Percentiles rank a stretch among this genome's conserved stretches.
Evolutionary conservation across 106 monocot species (phyloP).

Genomic region (Hemerocallis citrina): DNA sequence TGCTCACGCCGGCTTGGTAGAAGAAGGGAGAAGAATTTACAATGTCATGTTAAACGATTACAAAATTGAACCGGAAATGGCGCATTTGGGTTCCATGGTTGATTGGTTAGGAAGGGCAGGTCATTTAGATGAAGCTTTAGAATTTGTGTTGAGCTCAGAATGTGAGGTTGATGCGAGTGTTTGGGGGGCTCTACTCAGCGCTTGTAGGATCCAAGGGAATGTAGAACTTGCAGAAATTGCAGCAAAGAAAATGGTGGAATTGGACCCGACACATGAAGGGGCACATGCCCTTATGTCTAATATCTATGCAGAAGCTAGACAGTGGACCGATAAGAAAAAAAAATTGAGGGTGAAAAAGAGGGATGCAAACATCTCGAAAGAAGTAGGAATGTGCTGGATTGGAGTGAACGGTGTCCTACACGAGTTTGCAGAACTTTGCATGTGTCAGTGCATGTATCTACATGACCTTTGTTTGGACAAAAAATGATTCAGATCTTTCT

Average conservation of each 20-base stretch:
- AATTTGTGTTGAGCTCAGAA: constrained; percentile 24
- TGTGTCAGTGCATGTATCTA: too few species aligned
- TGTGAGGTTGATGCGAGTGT: constrained; percentile 2
- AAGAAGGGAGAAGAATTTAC: constrained; percentile 41
- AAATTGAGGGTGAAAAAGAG: constrained; percentile 30
- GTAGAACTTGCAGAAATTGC: constrained; percentile 14
- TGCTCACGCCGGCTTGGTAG: constrained; percentile 47
- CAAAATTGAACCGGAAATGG: constrained; percentile 34
- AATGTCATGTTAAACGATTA: constrained; percentile 26
- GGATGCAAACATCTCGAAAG: constrained; percentile 29
- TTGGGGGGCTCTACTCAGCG: constrained; percentile 48
- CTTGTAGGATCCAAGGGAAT: constrained; percentile 45
- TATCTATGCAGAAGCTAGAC: constrained; percentile 28
- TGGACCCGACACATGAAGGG: constrained; percentile 14
- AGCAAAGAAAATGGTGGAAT: constrained; percentile 4
- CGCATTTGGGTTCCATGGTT: constrained; percentile 53
- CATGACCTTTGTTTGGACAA: too few species aligned
- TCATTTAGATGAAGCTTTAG: constrained; percentile 43
- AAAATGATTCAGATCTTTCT: too few species aligned
- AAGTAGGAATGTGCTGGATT: constrained; percentile 36
- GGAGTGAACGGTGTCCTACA: constrained; percentile 23
- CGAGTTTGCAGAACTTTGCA: constrained; percentile 45
- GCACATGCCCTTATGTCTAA: constrained; percentile 26
- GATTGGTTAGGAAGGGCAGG: constrained; percentile 59
- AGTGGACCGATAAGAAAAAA: constrained; percentile 29